Evolutionary conservation across 2,329 filamentous ascomycete species (phyloP).

Genomic region (Aspergillus carbonarius): DNA sequence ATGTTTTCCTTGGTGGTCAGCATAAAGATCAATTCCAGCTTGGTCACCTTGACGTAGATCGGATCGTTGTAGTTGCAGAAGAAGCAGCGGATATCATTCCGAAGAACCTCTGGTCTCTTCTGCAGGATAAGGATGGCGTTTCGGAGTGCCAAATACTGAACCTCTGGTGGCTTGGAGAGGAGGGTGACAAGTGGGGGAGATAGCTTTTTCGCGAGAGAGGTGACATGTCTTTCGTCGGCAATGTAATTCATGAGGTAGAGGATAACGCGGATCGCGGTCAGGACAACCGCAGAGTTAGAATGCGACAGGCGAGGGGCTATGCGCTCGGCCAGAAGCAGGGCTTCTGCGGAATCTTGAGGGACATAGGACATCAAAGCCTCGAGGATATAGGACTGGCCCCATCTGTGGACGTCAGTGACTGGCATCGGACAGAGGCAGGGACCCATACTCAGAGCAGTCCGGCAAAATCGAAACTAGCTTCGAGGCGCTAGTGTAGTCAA

Average conservation of each 20-base stretch:
- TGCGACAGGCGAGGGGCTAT: constrained; percentile 95
- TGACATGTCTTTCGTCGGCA: constrained; percentile 82
- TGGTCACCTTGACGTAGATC: constrained; percentile 99
- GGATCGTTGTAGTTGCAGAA: constrained; percentile 99
- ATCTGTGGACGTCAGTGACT: constrained; percentile 55
- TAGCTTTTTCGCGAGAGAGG: constrained; percentile 82
- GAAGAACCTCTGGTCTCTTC: constrained; percentile 83
- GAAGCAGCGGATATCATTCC: constrained; percentile 97
- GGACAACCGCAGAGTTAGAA: constrained; percentile 92
- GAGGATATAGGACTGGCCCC: constrained; percentile 98
- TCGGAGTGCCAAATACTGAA: constrained; percentile 93
- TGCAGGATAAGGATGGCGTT: constrained; percentile 95
- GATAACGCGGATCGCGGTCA: constrained; percentile 94
- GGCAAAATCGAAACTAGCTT: constrained; percentile 97
- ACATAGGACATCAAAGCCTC: constrained; percentile 98
- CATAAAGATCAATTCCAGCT: constrained; percentile 98
- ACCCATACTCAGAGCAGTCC: constrained; percentile 88
- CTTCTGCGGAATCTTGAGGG: constrained; percentile 85
- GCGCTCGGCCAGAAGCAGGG: constrained; percentile 83
- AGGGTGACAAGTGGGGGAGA: constrained; percentile 93
- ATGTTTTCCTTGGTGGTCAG: constrained; percentile 94
- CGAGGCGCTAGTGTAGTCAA: constrained; percentile 94
- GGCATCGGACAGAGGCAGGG: not conserved
- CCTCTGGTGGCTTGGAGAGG: constrained; percentile 92
- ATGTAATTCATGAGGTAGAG: constrained; percentile 99